A percentile compares a stretch with the other conserved stretches of the same genome.
These are phyloP conservation scores for Trichoderma guizhouense DNA, from an alignment of 2,329 filamentous ascomycete species.

Conservation along the genomic window DNA sequence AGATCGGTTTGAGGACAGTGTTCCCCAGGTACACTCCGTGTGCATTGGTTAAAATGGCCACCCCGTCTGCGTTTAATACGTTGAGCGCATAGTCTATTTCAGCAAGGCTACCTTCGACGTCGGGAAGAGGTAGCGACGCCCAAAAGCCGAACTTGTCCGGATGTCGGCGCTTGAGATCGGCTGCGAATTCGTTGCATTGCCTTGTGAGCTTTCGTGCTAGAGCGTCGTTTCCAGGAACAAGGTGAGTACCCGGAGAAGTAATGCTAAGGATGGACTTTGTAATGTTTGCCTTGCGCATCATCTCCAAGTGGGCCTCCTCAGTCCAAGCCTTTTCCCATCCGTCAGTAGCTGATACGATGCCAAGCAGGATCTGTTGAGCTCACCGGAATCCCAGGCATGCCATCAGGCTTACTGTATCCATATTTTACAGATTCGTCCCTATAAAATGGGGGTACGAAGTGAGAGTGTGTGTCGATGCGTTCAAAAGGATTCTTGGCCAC, in stretches of 20 bases:
- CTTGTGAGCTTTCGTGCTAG: slow-evolving; percentile 26
- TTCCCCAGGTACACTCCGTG: slow-evolving; percentile 43
- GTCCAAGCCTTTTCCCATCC: slow-evolving; percentile 39
- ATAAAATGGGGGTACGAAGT: slow-evolving; percentile 44
- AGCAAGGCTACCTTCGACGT: slow-evolving; percentile 28
- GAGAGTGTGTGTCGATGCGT: slow-evolving; percentile 44
- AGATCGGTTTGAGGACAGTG: slow-evolving; percentile 36
- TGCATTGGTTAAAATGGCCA: slow-evolving; percentile 41
- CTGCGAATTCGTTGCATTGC: slow-evolving; percentile 30
- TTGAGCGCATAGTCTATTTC: slow-evolving; percentile 37
- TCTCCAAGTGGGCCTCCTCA: slow-evolving; percentile 41
- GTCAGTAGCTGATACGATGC: neutral
- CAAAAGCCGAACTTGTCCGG: slow-evolving; percentile 38
- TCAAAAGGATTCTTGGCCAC: neutral
- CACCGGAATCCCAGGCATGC: slow-evolving; percentile 46
- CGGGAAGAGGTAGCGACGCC: slow-evolving; percentile 36
- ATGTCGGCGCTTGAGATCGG: slow-evolving; percentile 28
- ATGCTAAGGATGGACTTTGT: slow-evolving; percentile 52
- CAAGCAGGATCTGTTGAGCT: neutral
- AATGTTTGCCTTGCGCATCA: slow-evolving; percentile 50
- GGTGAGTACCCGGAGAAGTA: slow-evolving; percentile 49
- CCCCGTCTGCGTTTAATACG: slow-evolving; percentile 33
- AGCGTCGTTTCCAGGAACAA: slow-evolving; percentile 35
- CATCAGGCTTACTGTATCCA: slow-evolving; percentile 44
- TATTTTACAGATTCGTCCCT: slow-evolving; percentile 36